Base-by-base conservation (phyloP, 768 basidiomycete species). In the Tulasnella sp. region DNA sequence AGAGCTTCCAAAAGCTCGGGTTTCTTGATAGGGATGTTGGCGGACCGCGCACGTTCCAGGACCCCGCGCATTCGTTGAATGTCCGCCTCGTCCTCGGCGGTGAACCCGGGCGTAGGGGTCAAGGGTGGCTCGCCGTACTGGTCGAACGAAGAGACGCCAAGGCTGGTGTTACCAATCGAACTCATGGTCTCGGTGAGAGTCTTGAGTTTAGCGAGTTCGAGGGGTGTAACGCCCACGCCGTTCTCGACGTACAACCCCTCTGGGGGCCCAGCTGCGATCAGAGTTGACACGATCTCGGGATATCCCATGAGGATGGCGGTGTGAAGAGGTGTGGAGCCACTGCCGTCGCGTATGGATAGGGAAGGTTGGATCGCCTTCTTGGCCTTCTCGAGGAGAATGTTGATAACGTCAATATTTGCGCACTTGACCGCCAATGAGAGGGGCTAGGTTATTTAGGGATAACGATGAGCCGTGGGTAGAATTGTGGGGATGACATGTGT, bases 261-360 rank as follows among this genome's bases (percentile, higher is more conserved):
- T 0, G 65, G 58, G 21, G 75, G 72, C 6, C 49, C 67, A 1
- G 67, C 68, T 1, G 69, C 65, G 32, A 77, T 60, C 19, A 82
- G 67, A 8, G 69, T 49, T 27, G 69, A 59, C 1, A 71, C 68
- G 7, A 77, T 75, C 19, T 69, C 62, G 0, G 69, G 19, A 57
- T 60, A 71, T 19, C 69, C 67, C 0, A 55, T 27, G 6, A 68
- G 68, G 21, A 74, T 70, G 0, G 80, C 77, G 25, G 69, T 58
- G 61, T 81, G 80, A 2, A 82, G 67, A 2, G 78, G 74, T 0
- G 72, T 78, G n/a, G 70, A 73, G 0, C 78, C 81, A 42, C 73
- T 69, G 27, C 69, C 68, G 62, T 82, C 74, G 31, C 71, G 74
- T 6, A 70, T 62, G 3, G 74, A 62, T 25, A 74, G 67, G 4